phyloP scores from a whole-genome alignment of 441 rosid species.

The Omphalea diandra region DNA sequence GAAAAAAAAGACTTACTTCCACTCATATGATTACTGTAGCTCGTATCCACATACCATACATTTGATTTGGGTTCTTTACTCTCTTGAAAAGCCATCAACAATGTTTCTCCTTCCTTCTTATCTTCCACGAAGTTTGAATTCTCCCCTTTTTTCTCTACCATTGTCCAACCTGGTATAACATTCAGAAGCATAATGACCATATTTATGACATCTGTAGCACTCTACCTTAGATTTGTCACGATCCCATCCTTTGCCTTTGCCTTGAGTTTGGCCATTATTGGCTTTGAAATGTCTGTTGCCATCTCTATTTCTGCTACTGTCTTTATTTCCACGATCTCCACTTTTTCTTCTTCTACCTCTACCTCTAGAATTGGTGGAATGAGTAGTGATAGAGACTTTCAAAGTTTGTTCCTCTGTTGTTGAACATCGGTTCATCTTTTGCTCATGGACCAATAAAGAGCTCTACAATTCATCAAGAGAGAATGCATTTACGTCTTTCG shows the following conservation, averaged over 20 bases:
- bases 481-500: not conserved
- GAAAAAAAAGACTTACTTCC: slow-evolving; percentile 6
- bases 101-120: not conserved
- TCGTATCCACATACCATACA: not conserved
- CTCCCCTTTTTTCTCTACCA: not conserved
- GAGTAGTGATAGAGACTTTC: not conserved
- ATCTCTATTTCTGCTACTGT: not conserved
- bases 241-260: not conserved
- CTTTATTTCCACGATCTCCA: not conserved
- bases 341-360: too few relatives aligned
- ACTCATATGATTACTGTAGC: slow-evolving; percentile 4
- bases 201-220: too few relatives aligned
- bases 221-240: too few relatives aligned
- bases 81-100: not conserved
- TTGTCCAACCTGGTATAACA: not conserved
- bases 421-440: not conserved
- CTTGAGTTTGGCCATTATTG: too few relatives aligned
- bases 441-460: not conserved
- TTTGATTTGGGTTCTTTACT: not conserved
- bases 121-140: not conserved
- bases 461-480: not conserved
- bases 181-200: too few relatives aligned
- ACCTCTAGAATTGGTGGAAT: not conserved
- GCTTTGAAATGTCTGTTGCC: too few relatives aligned
- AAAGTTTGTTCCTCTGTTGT: not conserved